A percentile compares a stretch with the other conserved stretches of the same genome.
Conservation (phyloP, 768 basidiomycete species). For the Psilocybe tampanensis region DNA sequence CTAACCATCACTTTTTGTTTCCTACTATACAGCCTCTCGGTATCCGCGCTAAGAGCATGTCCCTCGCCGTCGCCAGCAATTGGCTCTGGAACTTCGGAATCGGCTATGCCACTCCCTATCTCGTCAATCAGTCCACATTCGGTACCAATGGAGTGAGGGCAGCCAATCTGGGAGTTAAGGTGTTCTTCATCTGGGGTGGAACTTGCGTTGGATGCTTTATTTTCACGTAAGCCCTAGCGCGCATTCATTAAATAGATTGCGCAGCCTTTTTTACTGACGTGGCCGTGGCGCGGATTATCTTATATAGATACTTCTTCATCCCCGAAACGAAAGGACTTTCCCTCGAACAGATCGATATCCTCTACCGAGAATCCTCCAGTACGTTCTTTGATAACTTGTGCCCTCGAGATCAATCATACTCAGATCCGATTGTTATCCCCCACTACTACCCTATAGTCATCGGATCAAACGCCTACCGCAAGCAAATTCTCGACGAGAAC, state of each 20-base stretch:
- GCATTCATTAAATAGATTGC: no score
- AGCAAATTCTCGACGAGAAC: conserved; percentile 26
- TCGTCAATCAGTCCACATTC: conserved; percentile 42
- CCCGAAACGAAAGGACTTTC: conserved; percentile 70
- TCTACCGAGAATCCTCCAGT: conserved; percentile 62
- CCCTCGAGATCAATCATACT: neutral
- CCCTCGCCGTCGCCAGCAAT: conserved; percentile 55
- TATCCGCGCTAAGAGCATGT: conserved; percentile 81
- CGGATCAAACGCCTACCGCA: conserved; percentile 41
- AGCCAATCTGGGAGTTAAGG: conserved; percentile 59
- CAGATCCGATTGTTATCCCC: neutral
- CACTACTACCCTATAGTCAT: conserved; percentile 39
- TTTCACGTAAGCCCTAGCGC: conserved; percentile 54
- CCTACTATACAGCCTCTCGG: conserved; percentile 49
- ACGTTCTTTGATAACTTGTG: conserved; percentile 1
- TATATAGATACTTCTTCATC: conserved; percentile 17
- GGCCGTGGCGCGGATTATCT: conserved; percentile 19
- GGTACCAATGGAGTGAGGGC: conserved; percentile 29
- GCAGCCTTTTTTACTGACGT: conserved; percentile 47
- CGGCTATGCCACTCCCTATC: conserved; percentile 58
- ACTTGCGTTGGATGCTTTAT: conserved; percentile 68
- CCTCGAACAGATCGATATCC: conserved; percentile 78
- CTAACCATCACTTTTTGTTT: neutral
- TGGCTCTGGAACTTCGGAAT: conserved; percentile 81
- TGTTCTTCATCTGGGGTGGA: conserved; percentile 81